Evolutionary conservation across 805 yeast species (phyloP), one percentile per base, ranked within the genome.

Genomic region (Candida silvicultrix): DNA sequence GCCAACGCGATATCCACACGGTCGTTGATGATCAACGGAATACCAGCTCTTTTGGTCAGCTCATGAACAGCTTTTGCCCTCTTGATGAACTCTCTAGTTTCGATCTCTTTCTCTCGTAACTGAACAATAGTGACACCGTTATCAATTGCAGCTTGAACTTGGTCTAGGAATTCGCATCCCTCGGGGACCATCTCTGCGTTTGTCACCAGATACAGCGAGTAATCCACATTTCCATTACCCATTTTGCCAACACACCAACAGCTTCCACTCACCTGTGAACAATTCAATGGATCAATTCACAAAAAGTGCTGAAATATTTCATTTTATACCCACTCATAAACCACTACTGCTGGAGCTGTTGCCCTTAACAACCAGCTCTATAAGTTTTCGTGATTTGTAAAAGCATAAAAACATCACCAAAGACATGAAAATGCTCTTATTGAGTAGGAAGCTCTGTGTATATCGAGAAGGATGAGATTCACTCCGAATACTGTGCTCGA

Each of bases 1-100:
- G 97, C 97, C 39, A 90, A 66, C 0, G 96, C 97, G 12, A 90
- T 88, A 59, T 89, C 97, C 2, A 88, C 75, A 43, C 97, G 68
- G 58, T 89, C 97, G 54, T 89, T 88, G 58, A 89, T 89, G 31
- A 89, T 77, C 52, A 89, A 68, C 0, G 97, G 97, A 8, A 90
- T 79, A 0, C 75, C 73, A 37, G 71, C 75, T 23, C 66, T 59
- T 34, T 69, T 66, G 32, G 96, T 87, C 41, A 89, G 52, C 43
- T 69, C 67, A 51, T 84, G 88, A 19, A 89, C 76, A 35, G 65
- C 63, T 19, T 55, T 39, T 1, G 96, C 97, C 39, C 80, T 67
- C 37, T 67, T 68, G 20, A 88, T 70, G 59, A 89, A 89, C 4
- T 71, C 82, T 23, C 76, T 69, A 0, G 97, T 88, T 48, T 78